phyloP scores from a whole-genome alignment of 192 early-diverging fungal species.

The Pecoramyces ruminantium region DNA sequence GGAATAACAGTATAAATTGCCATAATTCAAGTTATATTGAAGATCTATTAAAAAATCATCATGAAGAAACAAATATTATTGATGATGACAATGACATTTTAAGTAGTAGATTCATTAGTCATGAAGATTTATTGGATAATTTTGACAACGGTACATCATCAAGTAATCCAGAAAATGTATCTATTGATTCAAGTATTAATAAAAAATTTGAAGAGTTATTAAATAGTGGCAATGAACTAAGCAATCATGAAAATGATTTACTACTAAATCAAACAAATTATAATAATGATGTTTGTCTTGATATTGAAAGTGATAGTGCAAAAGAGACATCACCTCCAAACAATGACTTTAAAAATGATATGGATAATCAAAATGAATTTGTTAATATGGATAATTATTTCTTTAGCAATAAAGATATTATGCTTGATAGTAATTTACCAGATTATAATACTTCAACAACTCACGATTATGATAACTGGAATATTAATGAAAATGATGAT shows the following conservation, averaged over 20 bases:
- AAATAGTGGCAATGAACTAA: neutral
- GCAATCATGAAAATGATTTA: neutral
- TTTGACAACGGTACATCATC: neutral
- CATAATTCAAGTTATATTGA: neutral
- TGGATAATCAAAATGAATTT: neutral
- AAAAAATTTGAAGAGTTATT: neutral
- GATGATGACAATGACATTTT: neutral
- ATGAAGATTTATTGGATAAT: neutral
- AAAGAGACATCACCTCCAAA: too few species aligned
- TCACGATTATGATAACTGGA: neutral
- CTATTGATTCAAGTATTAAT: neutral
- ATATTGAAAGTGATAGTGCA: neutral
- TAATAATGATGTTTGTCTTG: neutral
- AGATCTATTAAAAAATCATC: neutral
- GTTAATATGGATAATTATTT: neutral
- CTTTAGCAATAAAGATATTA: neutral
- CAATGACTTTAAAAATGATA: too few species aligned
- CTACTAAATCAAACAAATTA: neutral
- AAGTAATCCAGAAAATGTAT: neutral
- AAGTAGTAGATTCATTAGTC: neutral
- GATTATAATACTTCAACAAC: neutral
- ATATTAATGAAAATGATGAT: neutral
- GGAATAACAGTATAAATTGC: neutral
- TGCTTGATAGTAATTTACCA: neutral
- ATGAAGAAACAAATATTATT: neutral